Evolutionary conservation across 2,329 filamentous ascomycete genomes (phyloP), one percentile per base, ranked within the genome.

Genomic region (Xylariaceae sp.): DNA sequence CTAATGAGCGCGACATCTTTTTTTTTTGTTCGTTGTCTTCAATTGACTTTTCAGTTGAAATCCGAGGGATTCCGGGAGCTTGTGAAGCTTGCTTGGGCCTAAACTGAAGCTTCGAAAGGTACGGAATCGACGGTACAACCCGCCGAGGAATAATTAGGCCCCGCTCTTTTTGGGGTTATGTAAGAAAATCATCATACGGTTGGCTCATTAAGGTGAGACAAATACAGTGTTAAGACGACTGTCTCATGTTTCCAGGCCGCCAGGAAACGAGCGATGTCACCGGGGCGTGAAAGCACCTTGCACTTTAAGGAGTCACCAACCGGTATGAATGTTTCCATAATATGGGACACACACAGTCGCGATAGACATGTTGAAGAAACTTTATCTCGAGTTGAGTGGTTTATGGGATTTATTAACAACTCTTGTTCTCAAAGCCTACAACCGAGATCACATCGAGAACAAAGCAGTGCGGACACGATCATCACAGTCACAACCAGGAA

Each of bases 1-100:
- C 55, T 52, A 67, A 10, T 34, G 68, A 58, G 39, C 58, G 66
- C 51, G 69, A 67, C 68, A 71, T 71, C n/a, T 6, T 30, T 5
- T 30, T 30, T 30, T 30, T 30, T 54, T 60, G 18, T 35, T 9
- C 37, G 37, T 17, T 17, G 50, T 42, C 17, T 39, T 51, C 47
- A 35, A 53, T 62, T 54, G 57, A 39, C 23, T 51, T 39, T 17
- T 11, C 13, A 17, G 1, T 13, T 59, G 9, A 45, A 13, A n/a
- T 45, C 37, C 9, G 9, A 45, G 42, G 11, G 5, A 45, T 45
- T n/a, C 5, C 42, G 42, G 1, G 13, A 45, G 11, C 42, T 45
- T 6, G 17, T 42, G 37, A 8, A 42, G 37, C 9, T 42, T 30
- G 23, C 23, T 30, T 30, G 3, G 23, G 23, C 23, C 23, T 30